Conservation (phyloP, 306 rosid genomes). For the Astragalus membranaceus region DNA sequence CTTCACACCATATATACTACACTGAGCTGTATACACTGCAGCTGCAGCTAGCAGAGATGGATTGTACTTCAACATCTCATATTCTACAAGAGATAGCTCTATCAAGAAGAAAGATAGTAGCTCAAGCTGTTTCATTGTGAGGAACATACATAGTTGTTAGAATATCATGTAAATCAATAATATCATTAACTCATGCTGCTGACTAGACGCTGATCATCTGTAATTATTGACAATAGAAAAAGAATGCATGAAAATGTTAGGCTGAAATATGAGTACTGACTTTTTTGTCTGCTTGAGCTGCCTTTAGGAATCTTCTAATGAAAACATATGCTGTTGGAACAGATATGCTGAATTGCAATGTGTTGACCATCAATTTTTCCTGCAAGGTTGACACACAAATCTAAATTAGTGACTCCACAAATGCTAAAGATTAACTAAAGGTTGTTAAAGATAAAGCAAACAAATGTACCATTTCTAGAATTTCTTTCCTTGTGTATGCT, state of each 20-base stretch:
- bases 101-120: slow-evolving; percentile 73
- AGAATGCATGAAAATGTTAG: not conserved
- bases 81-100: slow-evolving; percentile 88
- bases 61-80: slow-evolving; percentile 71
- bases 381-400: slow-evolving; percentile 18
- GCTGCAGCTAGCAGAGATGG: slow-evolving; percentile 84
- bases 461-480: slow-evolving; percentile 69
- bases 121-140: slow-evolving; percentile 56
- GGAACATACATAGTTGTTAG: not conserved
- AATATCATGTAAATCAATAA: no score
- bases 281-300: slow-evolving; percentile 81
- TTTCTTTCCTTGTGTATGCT: slow-evolving; percentile 76
- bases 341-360: slow-evolving; percentile 85
- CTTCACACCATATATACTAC: slow-evolving; percentile 46
- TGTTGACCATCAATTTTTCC: slow-evolving; percentile 84
- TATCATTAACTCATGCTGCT: no score
- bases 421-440: not conserved
- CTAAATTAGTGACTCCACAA: not conserved
- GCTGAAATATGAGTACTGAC: slow-evolving; percentile 21
- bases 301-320: slow-evolving; percentile 83
- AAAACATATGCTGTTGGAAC: slow-evolving; percentile 85
- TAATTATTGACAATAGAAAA: not conserved
- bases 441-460: not conserved
- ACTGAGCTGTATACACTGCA: slow-evolving; percentile 80
- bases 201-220: not conserved